Evolutionary conservation across 352 stramenopile genomes (phyloP).

Genomic region (Phytophthora pistaciae): DNA sequence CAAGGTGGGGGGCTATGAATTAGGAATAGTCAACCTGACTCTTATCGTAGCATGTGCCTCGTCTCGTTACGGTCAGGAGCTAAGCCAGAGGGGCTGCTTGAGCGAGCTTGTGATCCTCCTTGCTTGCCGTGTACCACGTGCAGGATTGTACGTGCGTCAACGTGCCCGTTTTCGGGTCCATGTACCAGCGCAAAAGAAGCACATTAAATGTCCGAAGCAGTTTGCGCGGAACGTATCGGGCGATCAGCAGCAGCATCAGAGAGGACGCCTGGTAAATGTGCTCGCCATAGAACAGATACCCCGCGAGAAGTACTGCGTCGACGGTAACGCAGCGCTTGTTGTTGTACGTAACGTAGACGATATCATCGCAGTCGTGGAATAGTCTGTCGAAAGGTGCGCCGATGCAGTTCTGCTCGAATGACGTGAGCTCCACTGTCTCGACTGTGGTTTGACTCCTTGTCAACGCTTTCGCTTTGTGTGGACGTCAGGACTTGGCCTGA

Average conservation of each 20-base stretch:
- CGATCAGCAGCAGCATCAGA: constrained; percentile 23
- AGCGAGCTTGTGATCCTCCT: constrained; percentile 14
- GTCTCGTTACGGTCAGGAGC: too few relatives aligned
- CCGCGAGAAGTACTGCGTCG: constrained; percentile 20
- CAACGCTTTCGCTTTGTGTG: background rate
- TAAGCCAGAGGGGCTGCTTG: constrained; percentile 1
- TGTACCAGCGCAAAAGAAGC: constrained; percentile 26
- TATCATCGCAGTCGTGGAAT: constrained; percentile 28
- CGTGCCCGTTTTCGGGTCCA: constrained; percentile 17
- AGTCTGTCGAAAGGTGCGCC: constrained; percentile 13
- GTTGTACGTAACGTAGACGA: constrained; percentile 16
- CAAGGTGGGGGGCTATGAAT: too few relatives aligned
- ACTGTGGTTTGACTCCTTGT: too few relatives aligned
- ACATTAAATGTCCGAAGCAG: constrained; percentile 36
- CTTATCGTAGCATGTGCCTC: too few relatives aligned
- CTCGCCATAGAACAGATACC: constrained; percentile 30
- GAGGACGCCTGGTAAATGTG: constrained; percentile 30
- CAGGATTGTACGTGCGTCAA: constrained; percentile 13
- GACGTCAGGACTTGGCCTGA: background rate
- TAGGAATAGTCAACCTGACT: too few relatives aligned
- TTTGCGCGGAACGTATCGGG: constrained; percentile 17
- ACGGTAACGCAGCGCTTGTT: constrained; percentile 12
- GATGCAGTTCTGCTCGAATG: constrained; percentile 20
- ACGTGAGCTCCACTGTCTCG: background rate
- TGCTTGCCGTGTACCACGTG: constrained; percentile 23